phyloP scores from a whole-genome alignment of 2,329 filamentous ascomycete species.

The Neopestalotiopsis clavispora region DNA sequence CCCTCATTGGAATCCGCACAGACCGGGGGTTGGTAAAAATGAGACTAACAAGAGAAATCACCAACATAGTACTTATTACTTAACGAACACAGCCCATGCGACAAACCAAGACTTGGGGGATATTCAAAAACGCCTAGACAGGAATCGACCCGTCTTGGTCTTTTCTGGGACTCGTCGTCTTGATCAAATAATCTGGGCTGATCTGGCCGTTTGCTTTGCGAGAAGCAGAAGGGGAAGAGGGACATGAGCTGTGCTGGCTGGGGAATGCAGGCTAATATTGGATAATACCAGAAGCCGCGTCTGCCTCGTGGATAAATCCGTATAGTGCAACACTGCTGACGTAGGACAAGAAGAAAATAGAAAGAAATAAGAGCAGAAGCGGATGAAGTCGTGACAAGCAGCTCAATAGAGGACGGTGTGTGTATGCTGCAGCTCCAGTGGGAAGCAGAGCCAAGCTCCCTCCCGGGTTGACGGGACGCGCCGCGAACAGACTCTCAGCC shows the following conservation, averaged over 20 bases:
- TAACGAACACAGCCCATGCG: slow-evolving; percentile 2
- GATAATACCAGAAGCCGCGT: slow-evolving; percentile 12
- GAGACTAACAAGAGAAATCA: neutral
- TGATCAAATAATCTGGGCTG: neutral
- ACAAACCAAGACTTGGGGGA: neutral
- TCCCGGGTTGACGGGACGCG: neutral
- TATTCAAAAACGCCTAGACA: slow-evolving; percentile 2
- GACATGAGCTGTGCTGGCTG: neutral
- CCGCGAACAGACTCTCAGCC: slow-evolving; percentile 1
- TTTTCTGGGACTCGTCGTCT: neutral
- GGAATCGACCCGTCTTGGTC: neutral
- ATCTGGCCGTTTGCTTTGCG: neutral
- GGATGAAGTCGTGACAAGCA: neutral
- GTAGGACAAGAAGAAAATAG: neutral
- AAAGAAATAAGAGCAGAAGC: neutral
- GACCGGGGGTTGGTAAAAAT: neutral
- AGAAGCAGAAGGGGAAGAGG: neutral
- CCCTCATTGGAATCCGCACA: slow-evolving; percentile 5
- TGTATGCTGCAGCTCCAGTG: neutral
- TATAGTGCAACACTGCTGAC: slow-evolving; percentile 10
- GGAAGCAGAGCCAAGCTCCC: neutral
- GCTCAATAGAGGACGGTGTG: neutral
- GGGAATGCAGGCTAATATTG: slow-evolving; percentile 13
- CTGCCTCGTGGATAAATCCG: slow-evolving; percentile 16
- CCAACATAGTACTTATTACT: neutral